phyloP scores from a whole-genome alignment of 495 filamentous ascomycete species.

The Podospora pseudocomata region DNA sequence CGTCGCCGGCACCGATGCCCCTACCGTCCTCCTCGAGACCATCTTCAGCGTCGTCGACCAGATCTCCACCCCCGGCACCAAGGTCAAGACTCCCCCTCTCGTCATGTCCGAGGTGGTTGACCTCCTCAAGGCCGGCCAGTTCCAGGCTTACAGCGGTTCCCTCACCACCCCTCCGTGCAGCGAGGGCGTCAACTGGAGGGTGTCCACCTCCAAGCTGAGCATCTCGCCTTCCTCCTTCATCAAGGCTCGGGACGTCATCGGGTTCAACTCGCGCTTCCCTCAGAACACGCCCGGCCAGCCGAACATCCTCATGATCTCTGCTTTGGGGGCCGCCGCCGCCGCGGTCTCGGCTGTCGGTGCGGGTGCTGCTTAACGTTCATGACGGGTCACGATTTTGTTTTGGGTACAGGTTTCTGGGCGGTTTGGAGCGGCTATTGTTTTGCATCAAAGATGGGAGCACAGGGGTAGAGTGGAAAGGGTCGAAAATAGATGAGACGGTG shows the following conservation, averaged over 20 bases:
- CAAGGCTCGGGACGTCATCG: conserved; percentile 54
- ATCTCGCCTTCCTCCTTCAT: conserved; percentile 54
- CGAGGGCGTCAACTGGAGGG: conserved; percentile 57
- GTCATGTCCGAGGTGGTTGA: conserved; percentile 53
- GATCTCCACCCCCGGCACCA: conserved; percentile 53
- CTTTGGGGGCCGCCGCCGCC: conserved; percentile 16
- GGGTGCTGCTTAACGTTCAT: neutral
- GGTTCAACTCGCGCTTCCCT: conserved; percentile 61
- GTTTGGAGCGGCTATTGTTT: neutral
- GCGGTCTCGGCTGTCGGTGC: conserved; percentile 8
- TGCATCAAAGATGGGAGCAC: neutral
- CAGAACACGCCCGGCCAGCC: conserved; percentile 54
- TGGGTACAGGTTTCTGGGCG: neutral
- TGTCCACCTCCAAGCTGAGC: conserved; percentile 50
- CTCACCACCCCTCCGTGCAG: conserved; percentile 68
- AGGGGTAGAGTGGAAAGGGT: neutral
- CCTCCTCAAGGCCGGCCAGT: conserved; percentile 45
- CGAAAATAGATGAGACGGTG: neutral
- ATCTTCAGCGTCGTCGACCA: conserved; percentile 49
- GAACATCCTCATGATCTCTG: conserved; percentile 47
- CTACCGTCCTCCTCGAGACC: conserved; percentile 51
- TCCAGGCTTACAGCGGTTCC: conserved; percentile 52
- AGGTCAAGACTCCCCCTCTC: conserved; percentile 52
- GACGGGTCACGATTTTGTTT: neutral
- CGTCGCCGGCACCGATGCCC: conserved; percentile 19